Conservation (phyloP, 768 basidiomycete species). For the Hortiboletus flavorubellus region DNA sequence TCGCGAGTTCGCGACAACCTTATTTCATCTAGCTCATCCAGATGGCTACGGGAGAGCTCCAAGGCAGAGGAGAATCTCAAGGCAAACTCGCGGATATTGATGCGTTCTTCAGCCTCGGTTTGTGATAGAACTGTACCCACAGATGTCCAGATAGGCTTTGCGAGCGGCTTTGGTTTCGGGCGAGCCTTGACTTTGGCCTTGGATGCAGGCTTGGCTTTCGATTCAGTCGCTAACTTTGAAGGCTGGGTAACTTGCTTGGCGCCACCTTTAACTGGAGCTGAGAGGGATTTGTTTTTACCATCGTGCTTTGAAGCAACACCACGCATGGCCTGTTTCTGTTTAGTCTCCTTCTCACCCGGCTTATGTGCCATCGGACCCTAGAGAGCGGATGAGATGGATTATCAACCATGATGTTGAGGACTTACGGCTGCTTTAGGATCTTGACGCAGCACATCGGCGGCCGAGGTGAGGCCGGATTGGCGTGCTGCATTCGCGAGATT, state of each 20-base stretch:
- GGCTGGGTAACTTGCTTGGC: constrained; percentile 6
- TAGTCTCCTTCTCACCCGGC: constrained; percentile 18
- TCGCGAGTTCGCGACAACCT: constrained; percentile 35
- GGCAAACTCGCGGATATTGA: constrained; percentile 73
- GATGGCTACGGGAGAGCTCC: constrained; percentile 46
- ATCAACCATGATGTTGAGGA: background rate
- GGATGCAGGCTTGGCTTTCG: constrained; percentile 18
- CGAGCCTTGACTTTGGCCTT: constrained; percentile 26
- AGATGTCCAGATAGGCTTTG: constrained; percentile 49
- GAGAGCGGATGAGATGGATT: constrained; percentile 8
- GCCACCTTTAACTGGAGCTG: constrained; percentile 10
- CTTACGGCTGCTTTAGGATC: constrained; percentile 34
- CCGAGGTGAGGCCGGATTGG: constrained; percentile 37
- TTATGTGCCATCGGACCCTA: constrained; percentile 30
- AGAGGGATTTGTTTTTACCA: constrained; percentile 6
- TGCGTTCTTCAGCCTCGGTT: constrained; percentile 53
- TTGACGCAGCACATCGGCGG: constrained; percentile 34
- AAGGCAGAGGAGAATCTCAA: constrained; percentile 57
- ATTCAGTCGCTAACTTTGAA: constrained; percentile 7
- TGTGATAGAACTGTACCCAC: constrained; percentile 43
- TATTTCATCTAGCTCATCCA: constrained; percentile 65
- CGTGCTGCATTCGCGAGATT: constrained; percentile 39
- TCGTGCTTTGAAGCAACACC: background rate
- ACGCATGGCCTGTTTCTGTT: constrained; percentile 9
- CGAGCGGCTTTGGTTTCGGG: constrained; percentile 39